Percentiles rank a stretch among this genome's conserved stretches.
phyloP scores from a whole-genome alignment of 2,329 filamentous ascomycete genomes.

The Hymenoscyphus salicellus region DNA sequence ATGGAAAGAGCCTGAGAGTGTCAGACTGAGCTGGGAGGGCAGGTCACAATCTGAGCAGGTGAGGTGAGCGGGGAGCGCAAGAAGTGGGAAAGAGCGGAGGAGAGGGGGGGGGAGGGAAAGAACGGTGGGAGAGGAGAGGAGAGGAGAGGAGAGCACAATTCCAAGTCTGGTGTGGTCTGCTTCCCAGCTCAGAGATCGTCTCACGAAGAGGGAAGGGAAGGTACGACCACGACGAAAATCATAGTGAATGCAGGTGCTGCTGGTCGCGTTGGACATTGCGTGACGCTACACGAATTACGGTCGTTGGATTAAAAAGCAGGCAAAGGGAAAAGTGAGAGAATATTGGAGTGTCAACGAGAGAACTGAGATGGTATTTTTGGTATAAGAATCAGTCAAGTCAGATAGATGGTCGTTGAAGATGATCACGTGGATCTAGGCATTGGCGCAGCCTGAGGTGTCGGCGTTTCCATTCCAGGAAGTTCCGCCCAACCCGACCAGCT shows the following conservation, averaged over 20 bases:
- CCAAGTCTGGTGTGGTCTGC: neutral
- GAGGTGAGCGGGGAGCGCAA: no score
- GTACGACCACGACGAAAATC: constrained; percentile 1
- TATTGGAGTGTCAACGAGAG: neutral
- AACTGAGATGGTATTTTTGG: neutral
- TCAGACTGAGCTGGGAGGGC: no score
- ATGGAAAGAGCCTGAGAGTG: no score
- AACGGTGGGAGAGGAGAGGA: no score
- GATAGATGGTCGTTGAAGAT: neutral
- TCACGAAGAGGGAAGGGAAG: neutral
- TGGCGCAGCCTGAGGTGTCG: no score
- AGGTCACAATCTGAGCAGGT: no score
- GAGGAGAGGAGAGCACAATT: no score
- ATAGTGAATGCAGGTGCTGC: neutral
- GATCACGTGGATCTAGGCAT: no score
- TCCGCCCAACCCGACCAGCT: no score
- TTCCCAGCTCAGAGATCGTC: neutral
- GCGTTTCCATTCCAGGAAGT: no score
- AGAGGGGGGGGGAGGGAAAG: no score
- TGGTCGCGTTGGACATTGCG: neutral
- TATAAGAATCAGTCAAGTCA: neutral
- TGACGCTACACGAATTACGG: neutral
- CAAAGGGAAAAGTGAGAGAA: neutral
- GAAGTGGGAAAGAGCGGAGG: no score
- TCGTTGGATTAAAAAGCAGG: neutral